phyloP scores from a whole-genome alignment of 805 yeast species.

The Yarrowia sp. region DNA sequence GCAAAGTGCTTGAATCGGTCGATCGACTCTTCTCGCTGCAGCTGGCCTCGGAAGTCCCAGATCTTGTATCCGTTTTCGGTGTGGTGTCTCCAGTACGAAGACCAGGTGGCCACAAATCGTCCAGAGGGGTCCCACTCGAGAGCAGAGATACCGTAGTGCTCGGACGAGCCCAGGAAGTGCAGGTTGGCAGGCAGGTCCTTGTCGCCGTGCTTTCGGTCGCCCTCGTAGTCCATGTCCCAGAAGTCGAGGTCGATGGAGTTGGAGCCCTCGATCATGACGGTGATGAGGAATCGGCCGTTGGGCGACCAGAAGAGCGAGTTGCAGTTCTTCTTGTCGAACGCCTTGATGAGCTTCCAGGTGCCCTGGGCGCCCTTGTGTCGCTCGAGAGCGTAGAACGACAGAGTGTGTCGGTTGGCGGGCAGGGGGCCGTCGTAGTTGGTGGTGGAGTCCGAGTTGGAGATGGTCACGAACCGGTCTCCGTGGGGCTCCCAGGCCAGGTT shows the following conservation, averaged over 20 bases:
- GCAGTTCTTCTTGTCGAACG: conserved; percentile 65
- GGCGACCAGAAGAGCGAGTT: conserved; percentile 90
- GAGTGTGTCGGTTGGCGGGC: conserved; percentile 56
- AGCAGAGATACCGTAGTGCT: conserved; percentile 79
- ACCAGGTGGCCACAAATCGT: conserved; percentile 85
- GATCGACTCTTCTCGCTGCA: conserved; percentile 74
- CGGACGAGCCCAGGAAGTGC: conserved; percentile 66
- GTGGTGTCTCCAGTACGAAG: conserved; percentile 82
- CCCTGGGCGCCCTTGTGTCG: conserved; percentile 58
- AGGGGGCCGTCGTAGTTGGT: conserved; percentile 43
- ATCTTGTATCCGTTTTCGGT: conserved; percentile 90
- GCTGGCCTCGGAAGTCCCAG: conserved; percentile 81
- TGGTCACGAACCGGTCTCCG: conserved; percentile 82
- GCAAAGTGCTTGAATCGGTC: conserved; percentile 86
- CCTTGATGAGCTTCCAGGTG: conserved; percentile 67
- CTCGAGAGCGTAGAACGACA: conserved; percentile 86
- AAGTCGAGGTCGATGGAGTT: conserved; percentile 74
- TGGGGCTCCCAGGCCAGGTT: conserved; percentile 97
- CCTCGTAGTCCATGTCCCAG: conserved; percentile 84
- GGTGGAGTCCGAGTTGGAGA: conserved; percentile 61
- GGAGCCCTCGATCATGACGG: conserved; percentile 55
- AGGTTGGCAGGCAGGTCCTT: conserved; percentile 63
- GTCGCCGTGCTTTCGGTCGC: conserved; percentile 59
- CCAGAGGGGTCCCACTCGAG: conserved; percentile 97
- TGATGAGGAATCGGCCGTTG: conserved; percentile 81